Conservation (phyloP, 2,329 filamentous ascomycete genomes). For the Aspergillus sergii region DNA sequence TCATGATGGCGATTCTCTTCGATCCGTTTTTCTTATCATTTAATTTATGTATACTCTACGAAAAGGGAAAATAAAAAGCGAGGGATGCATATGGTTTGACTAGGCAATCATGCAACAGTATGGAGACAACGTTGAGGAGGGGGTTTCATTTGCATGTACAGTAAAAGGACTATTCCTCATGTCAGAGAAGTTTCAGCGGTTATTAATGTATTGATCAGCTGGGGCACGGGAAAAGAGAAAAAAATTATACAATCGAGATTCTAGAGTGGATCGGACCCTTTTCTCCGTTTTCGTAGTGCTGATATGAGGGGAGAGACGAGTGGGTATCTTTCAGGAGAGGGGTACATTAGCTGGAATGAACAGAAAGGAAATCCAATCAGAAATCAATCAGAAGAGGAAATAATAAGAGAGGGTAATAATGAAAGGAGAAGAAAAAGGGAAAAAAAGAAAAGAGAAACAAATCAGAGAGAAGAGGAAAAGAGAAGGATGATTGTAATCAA, state of each 20-base stretch:
- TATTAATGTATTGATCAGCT: constrained; percentile 4
- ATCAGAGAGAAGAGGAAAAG: background rate
- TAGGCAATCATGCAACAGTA: constrained; percentile 4
- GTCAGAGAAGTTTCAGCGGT: background rate
- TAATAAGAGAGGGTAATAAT: background rate
- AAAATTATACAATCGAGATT: background rate
- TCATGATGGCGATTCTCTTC: constrained; percentile 4
- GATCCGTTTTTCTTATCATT: background rate
- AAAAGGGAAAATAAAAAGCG: constrained; percentile 8
- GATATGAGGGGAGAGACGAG: background rate
- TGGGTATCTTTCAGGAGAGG: background rate
- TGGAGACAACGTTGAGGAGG: constrained; percentile 4
- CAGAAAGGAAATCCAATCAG: background rate
- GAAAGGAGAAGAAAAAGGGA: background rate
- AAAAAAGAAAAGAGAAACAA: background rate
- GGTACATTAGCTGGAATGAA: background rate
- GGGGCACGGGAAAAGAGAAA: background rate
- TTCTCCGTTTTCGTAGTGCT: background rate
- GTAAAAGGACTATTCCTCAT: background rate
- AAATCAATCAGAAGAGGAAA: background rate
- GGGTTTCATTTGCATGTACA: constrained; percentile 10
- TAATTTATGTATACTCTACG: constrained; percentile 1
- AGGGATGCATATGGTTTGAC: constrained; percentile 1
- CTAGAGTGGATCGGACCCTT: constrained; percentile 5
- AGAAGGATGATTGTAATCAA: constrained; percentile 2